A percentile compares a stretch with the other conserved stretches of the same genome.
Evolutionary conservation across 768 basidiomycete species (phyloP).

Genomic region (Mycena kentingensis): DNA sequence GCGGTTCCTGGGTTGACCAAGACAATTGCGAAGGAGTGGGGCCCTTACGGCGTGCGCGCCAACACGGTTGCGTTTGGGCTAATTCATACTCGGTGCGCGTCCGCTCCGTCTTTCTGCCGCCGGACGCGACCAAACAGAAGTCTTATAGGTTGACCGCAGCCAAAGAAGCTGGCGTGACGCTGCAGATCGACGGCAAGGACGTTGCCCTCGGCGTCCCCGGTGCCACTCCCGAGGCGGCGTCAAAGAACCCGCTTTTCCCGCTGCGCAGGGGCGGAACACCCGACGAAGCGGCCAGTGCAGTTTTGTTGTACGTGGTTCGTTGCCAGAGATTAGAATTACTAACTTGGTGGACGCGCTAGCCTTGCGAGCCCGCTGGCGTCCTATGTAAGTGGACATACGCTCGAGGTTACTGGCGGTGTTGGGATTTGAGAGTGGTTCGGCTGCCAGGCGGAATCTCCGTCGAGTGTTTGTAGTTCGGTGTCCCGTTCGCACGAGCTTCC

Average conservation of each 20-base stretch:
- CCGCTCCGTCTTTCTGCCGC: neutral
- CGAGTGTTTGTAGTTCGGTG: no score
- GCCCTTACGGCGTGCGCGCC: slow-evolving; percentile 75
- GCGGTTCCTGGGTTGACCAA: slow-evolving; percentile 81
- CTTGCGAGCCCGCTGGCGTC: slow-evolving; percentile 76
- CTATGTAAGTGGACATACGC: slow-evolving; percentile 80
- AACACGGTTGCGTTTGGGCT: slow-evolving; percentile 81
- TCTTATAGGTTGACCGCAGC: slow-evolving; percentile 65
- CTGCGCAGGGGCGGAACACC: slow-evolving; percentile 65
- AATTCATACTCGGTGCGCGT: slow-evolving; percentile 70
- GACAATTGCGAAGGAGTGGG: slow-evolving; percentile 89
- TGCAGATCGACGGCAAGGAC: slow-evolving; percentile 82
- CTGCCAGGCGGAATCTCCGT: no score
- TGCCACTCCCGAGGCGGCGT: slow-evolving; percentile 40
- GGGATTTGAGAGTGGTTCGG: slow-evolving; percentile 75
- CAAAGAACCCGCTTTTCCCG: slow-evolving; percentile 50
- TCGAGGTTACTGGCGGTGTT: slow-evolving; percentile 81
- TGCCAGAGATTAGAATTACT: neutral
- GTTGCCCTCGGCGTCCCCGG: slow-evolving; percentile 80
- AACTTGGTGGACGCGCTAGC: slow-evolving; percentile 38
- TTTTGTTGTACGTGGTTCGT: slow-evolving; percentile 67
- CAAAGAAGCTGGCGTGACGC: slow-evolving; percentile 74
- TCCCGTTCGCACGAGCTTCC: no score
- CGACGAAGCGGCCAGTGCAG: slow-evolving; percentile 75
- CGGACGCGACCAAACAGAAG: neutral